A percentile compares a stretch with the other conserved stretches of the same genome.
phyloP scores from a whole-genome alignment of 2,329 filamentous ascomycete species.

The Mariannaea sp. region DNA sequence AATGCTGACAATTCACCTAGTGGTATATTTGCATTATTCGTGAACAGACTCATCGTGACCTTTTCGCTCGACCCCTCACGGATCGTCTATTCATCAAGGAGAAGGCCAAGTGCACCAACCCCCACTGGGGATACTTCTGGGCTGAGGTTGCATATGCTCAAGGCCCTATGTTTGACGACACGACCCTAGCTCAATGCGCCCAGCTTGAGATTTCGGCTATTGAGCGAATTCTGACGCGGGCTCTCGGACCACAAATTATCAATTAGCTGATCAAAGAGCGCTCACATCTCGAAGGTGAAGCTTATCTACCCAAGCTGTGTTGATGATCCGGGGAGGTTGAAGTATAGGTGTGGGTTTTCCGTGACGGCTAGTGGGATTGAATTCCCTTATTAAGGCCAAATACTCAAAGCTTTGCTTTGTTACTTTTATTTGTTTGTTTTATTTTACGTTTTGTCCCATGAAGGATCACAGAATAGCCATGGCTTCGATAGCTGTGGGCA shows the following conservation, averaged over 20 bases:
- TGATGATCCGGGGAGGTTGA: not conserved
- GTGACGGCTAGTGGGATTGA: not conserved
- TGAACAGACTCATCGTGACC: slow-evolving; percentile 52
- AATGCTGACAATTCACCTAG: slow-evolving; percentile 43
- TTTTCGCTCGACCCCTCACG: slow-evolving; percentile 46
- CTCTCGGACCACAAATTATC: slow-evolving; percentile 31
- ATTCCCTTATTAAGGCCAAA: not conserved
- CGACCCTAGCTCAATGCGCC: slow-evolving; percentile 55
- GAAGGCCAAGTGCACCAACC: slow-evolving; percentile 42
- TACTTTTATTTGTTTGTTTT: not conserved
- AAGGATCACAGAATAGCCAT: no score
- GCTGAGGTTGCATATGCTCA: slow-evolving; percentile 50
- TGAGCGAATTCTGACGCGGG: slow-evolving; percentile 54
- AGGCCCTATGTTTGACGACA: slow-evolving; percentile 50
- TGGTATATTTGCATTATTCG: slow-evolving; percentile 63
- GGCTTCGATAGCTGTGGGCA: no score
- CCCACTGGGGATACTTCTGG: slow-evolving; percentile 60
- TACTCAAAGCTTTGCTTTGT: no score
- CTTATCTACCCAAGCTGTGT: not conserved
- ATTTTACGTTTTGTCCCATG: not conserved
- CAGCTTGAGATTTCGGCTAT: slow-evolving; percentile 54
- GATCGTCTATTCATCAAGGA: slow-evolving; percentile 48
- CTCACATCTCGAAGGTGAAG: not conserved
- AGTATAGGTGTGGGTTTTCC: not conserved
- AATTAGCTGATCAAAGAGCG: not conserved